These are phyloP conservation scores for Crithidia bombi DNA, from an alignment of 208 protist genomes.

Conservation along the genomic window DNA sequence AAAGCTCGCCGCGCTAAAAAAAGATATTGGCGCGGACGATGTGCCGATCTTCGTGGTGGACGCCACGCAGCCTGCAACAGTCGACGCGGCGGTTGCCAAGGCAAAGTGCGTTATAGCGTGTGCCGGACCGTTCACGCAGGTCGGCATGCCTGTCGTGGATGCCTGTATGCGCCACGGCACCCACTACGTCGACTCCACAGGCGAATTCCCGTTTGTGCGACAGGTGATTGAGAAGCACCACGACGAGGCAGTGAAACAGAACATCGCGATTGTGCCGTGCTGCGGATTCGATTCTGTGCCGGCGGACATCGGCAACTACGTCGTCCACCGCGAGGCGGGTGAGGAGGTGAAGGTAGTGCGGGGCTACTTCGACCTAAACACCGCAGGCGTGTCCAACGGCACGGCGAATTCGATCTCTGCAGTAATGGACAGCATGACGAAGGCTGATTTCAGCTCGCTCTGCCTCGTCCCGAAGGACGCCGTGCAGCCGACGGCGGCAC, in stretches of 20 bases:
- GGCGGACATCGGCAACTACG: conserved; percentile 86
- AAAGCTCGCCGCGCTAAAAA: conserved; percentile 61
- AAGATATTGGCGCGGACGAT: conserved; percentile 46
- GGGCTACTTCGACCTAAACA: conserved; percentile 41
- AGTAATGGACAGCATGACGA: conserved; percentile 33
- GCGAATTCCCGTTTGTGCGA: conserved; percentile 86
- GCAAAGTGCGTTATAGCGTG: conserved; percentile 70
- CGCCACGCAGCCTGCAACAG: conserved; percentile 42
- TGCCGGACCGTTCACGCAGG: conserved; percentile 81
- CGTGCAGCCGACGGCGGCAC: conserved; percentile 36
- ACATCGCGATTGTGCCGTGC: conserved; percentile 71
- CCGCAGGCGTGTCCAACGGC: conserved; percentile 60
- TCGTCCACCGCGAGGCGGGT: conserved; percentile 53
- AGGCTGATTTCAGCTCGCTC: conserved; percentile 44
- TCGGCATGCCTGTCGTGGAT: conserved; percentile 88
- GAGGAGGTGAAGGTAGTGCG: conserved; percentile 54
- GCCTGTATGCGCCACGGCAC: conserved; percentile 79
- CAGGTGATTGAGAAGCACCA: conserved; percentile 69
- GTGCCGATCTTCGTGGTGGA: conserved; percentile 58
- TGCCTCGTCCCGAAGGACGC: conserved; percentile 49
- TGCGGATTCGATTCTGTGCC: conserved; percentile 92
- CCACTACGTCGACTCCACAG: conserved; percentile 93
- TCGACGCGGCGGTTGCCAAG: conserved; percentile 56
- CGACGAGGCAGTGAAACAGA: conserved; percentile 60
- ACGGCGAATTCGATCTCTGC: conserved; percentile 61